A percentile compares a stretch with the other conserved stretches of the same genome.
phyloP scores from a whole-genome alignment of 768 basidiomycete genomes.

The Mycena latifolia region DNA sequence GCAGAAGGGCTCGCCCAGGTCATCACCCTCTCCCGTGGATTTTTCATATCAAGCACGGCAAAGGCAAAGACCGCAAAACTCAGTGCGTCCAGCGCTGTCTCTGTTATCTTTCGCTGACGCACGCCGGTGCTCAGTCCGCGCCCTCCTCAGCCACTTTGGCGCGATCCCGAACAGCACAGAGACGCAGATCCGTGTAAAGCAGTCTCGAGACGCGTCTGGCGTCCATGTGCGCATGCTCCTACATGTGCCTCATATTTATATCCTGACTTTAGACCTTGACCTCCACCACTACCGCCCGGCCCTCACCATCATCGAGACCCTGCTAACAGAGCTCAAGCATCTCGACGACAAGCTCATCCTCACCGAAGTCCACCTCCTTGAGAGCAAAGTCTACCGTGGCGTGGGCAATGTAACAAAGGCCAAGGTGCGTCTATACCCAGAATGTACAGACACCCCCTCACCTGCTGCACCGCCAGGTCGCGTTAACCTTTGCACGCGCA shows the following conservation, averaged over 20 bases:
- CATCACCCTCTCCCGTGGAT: constrained; percentile 83
- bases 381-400: constrained; percentile 91
- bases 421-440: constrained; percentile 67
- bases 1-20: constrained; percentile 87
- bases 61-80: constrained; percentile 98
- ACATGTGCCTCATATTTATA: background rate
- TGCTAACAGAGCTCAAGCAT: constrained; percentile 92
- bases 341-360: constrained; percentile 98
- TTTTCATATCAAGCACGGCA: constrained; percentile 93
- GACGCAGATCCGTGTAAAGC: constrained; percentile 90
- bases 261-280: constrained; percentile 66
- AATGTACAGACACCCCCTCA: too few relatives aligned
- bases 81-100: constrained; percentile 63
- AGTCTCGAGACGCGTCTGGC: constrained; percentile 91
- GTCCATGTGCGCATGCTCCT: constrained; percentile 59
- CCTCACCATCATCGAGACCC: constrained; percentile 81
- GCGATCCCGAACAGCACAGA: constrained; percentile 80
- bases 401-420: constrained; percentile 91
- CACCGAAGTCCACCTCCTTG: constrained; percentile 95
- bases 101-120: background rate
- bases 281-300: constrained; percentile 82
- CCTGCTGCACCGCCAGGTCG: constrained; percentile 78
- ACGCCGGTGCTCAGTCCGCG: constrained; percentile 73
- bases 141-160: constrained; percentile 91
- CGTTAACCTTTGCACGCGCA: constrained; percentile 90